Base-by-base conservation (phyloP, 1,284 basidiomycete genomes). In the Boletus smithii region DNA sequence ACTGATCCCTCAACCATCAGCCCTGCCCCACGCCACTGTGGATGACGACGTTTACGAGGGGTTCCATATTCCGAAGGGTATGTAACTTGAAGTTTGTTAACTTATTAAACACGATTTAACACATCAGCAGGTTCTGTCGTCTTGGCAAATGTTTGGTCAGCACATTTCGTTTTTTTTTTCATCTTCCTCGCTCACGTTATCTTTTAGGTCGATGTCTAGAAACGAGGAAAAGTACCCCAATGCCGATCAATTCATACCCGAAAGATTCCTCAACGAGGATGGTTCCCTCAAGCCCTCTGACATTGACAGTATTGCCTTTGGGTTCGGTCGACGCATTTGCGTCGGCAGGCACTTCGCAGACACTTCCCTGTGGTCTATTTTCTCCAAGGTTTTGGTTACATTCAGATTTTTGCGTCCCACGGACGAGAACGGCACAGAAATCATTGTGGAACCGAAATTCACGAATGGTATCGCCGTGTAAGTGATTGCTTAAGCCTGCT, bases 261-360 rank as follows among this genome's bases (percentile, higher is more conserved):
- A 42, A 24, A n/a, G 41, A 14, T 42, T 42, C 23, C 23, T 42
- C 16, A 20, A 27, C 31, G 41, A 34, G 16, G 31, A 42, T 5
- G 41, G 32, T 13, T 33, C 41, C 16, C 41, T 42, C 16, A 37
- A 31, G 27, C 26, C 29, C 9, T 37, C 35, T 14, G 22, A 45
- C 14, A 26, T 32, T n/a, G 30, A 45, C 5, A 14, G 37, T 4
- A 31, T 32, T 26, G 29, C 36, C 22, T 45, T 32, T 14, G 44
- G 44, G 10, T 45, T 33, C 14, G 44, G 43, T 26, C 43, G 35
- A 38, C 36, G 36, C 4, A 32, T 30, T 16, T 47, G 32, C 9
- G 34, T 18, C 5, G 32, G 40, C 14, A 42, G 46, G 26, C 46
- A 42, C 22, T 38, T 45, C 18, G 44, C 36, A 22, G 38, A 42